Evolutionary conservation across 176 grass and related monocot genomes (phyloP).

Genomic region (Canna indica): DNA sequence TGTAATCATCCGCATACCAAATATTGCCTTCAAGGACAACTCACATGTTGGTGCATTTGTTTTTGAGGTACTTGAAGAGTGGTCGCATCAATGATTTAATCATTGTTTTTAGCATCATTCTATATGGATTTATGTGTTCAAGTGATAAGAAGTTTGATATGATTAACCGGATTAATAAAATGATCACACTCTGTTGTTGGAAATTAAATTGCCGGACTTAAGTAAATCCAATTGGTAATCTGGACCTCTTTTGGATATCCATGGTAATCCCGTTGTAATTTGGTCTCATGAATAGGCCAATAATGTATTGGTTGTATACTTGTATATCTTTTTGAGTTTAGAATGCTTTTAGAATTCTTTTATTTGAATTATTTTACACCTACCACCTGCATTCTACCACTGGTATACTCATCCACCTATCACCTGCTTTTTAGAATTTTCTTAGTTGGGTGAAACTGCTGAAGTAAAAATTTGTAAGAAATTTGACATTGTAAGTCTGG

Average conservation of each 20-base stretch:
- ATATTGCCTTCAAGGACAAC: slow-evolving; percentile 90
- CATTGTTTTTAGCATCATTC: slow-evolving; percentile 16
- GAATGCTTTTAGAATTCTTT: background rate
- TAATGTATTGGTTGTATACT: background rate
- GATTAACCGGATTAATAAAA: background rate
- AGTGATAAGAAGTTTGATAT: too few species aligned
- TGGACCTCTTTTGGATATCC: too few species aligned
- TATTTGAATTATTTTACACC: background rate
- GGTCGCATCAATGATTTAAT: slow-evolving; percentile 8
- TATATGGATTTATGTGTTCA: background rate
- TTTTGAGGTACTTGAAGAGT: slow-evolving; percentile 42
- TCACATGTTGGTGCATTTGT: slow-evolving; percentile 90
- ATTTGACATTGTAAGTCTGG: background rate
- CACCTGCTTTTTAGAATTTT: background rate
- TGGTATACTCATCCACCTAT: background rate
- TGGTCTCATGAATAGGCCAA: too few species aligned
- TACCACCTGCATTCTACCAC: background rate
- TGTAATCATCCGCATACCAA: slow-evolving; percentile 75
- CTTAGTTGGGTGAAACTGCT: background rate
- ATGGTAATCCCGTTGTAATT: too few species aligned
- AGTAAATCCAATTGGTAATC: background rate
- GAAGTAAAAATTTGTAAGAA: background rate
- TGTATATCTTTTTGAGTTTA: background rate
- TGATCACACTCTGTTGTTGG: background rate
- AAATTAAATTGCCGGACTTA: background rate